Base-by-base conservation (phyloP, 2,329 filamentous ascomycete species). In the Exophiala mesophila region DNA sequence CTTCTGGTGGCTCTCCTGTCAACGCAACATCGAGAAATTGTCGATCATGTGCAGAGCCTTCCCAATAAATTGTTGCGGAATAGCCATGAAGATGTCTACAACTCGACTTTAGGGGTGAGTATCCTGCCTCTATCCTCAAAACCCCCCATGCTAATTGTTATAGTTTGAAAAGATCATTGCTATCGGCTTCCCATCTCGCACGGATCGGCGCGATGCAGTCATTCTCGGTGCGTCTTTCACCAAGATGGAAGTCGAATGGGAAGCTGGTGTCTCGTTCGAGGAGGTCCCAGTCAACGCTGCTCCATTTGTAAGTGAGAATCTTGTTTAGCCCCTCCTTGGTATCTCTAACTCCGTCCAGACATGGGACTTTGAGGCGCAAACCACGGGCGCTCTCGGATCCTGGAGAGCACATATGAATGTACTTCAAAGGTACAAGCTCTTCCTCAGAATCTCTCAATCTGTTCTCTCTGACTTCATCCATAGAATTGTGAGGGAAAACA, bases 161-260 rank as follows among this genome's bases (percentile, higher is more conserved):
- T 36, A 64, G 31, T 46, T 46, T n/a, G 16, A 46, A 29, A 66
- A 66, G 32, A 59, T 73, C 16, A 68, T 71, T 36, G 65, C 67
- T n/a, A 60, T 76, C 36, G 64, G 66, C 6, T 58, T 76, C 8
- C 66, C 68, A 4, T 62, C 68, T 29, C 62, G 72, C 23, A 67
- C 63, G 3, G 72, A 76, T 55, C 71, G 71, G 47, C 64, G 68
- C 29, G 72, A 76, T 60, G 66, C 63, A 5, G 55, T 74, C 8
- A 55, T 62, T 1, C 53, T 76, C 2, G 59, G 63, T 2, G 60
- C 66, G 28, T 59, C 64, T 0, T 41, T 72, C 19, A 65, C 63
- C 0, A 65, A 63, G 1, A 33, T 52, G 10, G 29, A 32, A 12
- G 9, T 41, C 10, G 33, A 33, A 4, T 36, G 34, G 20, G n/a